Base-by-base conservation (phyloP, 352 stramenopile species). In the Phytophthora sansomeana region DNA sequence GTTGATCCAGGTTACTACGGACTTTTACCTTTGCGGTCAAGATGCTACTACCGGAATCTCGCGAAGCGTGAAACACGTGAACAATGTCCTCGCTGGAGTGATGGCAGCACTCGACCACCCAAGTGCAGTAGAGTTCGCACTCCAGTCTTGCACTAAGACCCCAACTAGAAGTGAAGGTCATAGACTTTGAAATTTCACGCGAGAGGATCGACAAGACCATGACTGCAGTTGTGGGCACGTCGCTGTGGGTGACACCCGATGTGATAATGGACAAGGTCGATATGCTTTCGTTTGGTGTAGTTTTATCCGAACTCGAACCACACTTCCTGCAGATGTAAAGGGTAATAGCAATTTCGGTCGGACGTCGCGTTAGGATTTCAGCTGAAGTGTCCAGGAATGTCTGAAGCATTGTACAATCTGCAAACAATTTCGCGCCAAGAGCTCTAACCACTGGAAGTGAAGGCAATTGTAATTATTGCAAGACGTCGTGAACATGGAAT, bases 51-150 rank as follows among this genome's bases (percentile, higher is more conserved):
- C 67, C 62, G 0, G 67, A 76, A 1, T 11, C 42, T 5, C 48
- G 56, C 19, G 61, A 63, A 70, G 69, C 26, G 32, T 73, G 7
- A 50, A 59, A 6, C 67, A 76, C n/a, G 65, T 76, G 6, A 53
- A 60, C 14, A 41, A 58, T 21, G 70, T 77, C 13, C 21, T 75
- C 4, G 55, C 42, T 8, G 83, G 90, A 53, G 87, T 91, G 19
- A 68, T 87, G 60, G 67, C 77, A 3, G 74, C 56, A 21, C 59
- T 89, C 1, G 56, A 73, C 14, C 82, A 91, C 41, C 69, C 76
- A 3, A 72, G 72, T 11, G 79, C 89, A 19, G 74, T 91, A 11
- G 57, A 78, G 26, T 89, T 89, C 39, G 54, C n/a, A n/a, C n/a
- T n/a, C n/a, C n/a, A n/a, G n/a, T n/a, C n/a, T n/a, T n/a, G n/a